Base-by-base conservation (phyloP, 2,329 filamentous ascomycete genomes). In the Penicillium sp. region DNA sequence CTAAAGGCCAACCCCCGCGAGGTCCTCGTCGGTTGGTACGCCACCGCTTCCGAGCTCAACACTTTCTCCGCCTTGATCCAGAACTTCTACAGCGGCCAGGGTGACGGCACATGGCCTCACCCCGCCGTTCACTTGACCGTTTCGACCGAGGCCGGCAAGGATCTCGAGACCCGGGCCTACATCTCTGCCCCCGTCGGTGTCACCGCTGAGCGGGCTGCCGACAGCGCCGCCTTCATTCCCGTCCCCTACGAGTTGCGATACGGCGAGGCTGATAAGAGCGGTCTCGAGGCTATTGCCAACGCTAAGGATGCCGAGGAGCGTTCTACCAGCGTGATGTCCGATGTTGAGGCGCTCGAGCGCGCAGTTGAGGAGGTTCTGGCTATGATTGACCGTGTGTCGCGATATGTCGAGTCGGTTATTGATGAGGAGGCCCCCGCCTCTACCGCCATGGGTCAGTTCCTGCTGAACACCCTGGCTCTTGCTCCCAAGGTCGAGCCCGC, bases 21-120 rank as follows among this genome's bases (percentile, higher is more conserved):
- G 81, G 88, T 93, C 58, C 87, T 99, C 62, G 90, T 99, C 65
- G 95, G 95, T 75, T 99, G 95, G 95, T 99, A 99, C 83, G 96
- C 95, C 67, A 99, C 95, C 54, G 93, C 91, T 75, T 90, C 92
- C 79, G 94, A 98, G 82, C 88, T 99, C 76, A 98, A 99, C 88
- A 96, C 91, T 78, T 99, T 99, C 86, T 95, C 91, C 78, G 95
- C 95, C 73, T 88, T 99, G 73, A 99, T 97, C 81, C 95, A 99
- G 83, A 99, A 99, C 86, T 99, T 98, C 85, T 99, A 98, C 85
- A 92, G 91, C 76, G 91, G 92, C 76, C 93, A 96, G 75, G 95
- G 96, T 75, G 96, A 97, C 68, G 95, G 95, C 77, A 99, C 95
- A 61, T 97, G 91, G 84, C 95, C 95, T 58, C 92, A 97, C 81